These are phyloP conservation scores for Leccinum variicolor DNA, from an alignment of 768 basidiomycete species.

Conservation along the genomic window DNA sequence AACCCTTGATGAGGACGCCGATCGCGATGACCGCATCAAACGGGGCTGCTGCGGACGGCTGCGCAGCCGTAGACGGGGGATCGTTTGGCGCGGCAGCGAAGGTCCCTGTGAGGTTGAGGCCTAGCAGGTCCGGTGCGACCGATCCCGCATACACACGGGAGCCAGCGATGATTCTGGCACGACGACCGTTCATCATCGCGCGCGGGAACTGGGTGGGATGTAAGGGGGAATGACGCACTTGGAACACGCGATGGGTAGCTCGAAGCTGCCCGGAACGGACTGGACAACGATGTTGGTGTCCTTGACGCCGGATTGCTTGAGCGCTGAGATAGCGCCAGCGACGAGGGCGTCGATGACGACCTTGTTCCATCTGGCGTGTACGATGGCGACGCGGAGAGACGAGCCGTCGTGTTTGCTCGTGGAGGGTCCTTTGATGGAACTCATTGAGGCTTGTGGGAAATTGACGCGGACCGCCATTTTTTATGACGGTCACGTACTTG, in stretches of 20 bases:
- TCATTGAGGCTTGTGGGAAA: slow-evolving; percentile 26
- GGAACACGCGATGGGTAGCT: slow-evolving; percentile 83
- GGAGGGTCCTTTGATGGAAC: slow-evolving; percentile 74
- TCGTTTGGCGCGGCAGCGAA: slow-evolving; percentile 33
- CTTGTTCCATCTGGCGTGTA: slow-evolving; percentile 96
- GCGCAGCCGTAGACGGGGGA: slow-evolving; percentile 26
- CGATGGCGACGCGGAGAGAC: slow-evolving; percentile 79
- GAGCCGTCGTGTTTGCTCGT: slow-evolving; percentile 73
- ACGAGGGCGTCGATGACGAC: slow-evolving; percentile 83
- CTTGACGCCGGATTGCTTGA: slow-evolving; percentile 85
- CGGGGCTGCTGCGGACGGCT: slow-evolving; percentile 53
- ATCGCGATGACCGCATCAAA: slow-evolving; percentile 97
- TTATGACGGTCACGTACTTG: not conserved
- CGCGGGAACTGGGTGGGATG: not conserved
- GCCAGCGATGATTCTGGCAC: slow-evolving; percentile 77
- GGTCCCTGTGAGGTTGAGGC: slow-evolving; percentile 44
- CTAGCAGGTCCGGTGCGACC: slow-evolving; percentile 73
- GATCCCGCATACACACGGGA: slow-evolving; percentile 79
- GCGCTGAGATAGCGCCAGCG: slow-evolving; percentile 70
- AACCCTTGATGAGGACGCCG: slow-evolving; percentile 96
- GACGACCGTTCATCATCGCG: slow-evolving; percentile 3
- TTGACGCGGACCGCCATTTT: not conserved
- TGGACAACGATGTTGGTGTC: slow-evolving; percentile 87
- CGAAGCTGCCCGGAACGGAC: slow-evolving; percentile 93
- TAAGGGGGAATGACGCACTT: slow-evolving; percentile 51